Evolutionary conservation across 2,329 filamentous ascomycete genomes (phyloP).

Genomic region (Catunica adiposa): DNA sequence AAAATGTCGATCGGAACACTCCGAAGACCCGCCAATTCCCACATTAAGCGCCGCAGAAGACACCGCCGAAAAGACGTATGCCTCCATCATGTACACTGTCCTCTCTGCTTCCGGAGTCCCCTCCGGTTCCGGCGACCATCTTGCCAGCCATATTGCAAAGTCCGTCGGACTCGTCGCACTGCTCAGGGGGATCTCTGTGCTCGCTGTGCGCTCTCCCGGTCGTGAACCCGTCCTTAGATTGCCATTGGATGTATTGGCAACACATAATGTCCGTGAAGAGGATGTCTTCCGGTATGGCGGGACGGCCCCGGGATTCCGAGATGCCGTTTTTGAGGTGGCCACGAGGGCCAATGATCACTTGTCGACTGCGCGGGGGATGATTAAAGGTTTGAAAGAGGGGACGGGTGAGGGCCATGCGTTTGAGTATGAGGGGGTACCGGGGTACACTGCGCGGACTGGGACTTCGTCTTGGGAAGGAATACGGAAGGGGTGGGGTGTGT

Average conservation of each 20-base stretch:
- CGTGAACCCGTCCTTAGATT: conserved; percentile 48
- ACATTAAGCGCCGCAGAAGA: conserved; percentile 59
- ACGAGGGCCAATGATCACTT: conserved; percentile 91
- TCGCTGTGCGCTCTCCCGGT: conserved; percentile 35
- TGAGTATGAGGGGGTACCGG: conserved; percentile 54
- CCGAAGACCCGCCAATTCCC: conserved; percentile 69
- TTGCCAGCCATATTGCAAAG: conserved; percentile 91
- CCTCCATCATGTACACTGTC: conserved; percentile 77
- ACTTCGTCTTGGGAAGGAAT: conserved; percentile 18
- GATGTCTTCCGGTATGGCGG: conserved; percentile 71
- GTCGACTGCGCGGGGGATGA: conserved; percentile 84
- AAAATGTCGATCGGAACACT: conserved; percentile 62
- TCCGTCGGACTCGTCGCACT: conserved; percentile 76
- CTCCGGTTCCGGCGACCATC: conserved; percentile 74
- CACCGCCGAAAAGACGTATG: conserved; percentile 91
- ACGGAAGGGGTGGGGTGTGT: conserved; percentile 53
- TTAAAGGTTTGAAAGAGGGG: conserved; percentile 60
- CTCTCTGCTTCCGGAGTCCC: conserved; percentile 63
- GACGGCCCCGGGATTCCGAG: conserved; percentile 62
- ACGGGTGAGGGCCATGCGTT: conserved; percentile 69
- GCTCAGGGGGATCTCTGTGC: conserved; percentile 68
- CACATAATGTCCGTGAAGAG: conserved; percentile 67
- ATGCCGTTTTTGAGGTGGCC: conserved; percentile 82
- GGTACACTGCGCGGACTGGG: conserved; percentile 25
- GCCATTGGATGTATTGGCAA: conserved; percentile 78